These are phyloP conservation scores for Pseudogymnoascus sp. DNA, from an alignment of 2,329 filamentous ascomycete genomes.

Conservation along the genomic window DNA sequence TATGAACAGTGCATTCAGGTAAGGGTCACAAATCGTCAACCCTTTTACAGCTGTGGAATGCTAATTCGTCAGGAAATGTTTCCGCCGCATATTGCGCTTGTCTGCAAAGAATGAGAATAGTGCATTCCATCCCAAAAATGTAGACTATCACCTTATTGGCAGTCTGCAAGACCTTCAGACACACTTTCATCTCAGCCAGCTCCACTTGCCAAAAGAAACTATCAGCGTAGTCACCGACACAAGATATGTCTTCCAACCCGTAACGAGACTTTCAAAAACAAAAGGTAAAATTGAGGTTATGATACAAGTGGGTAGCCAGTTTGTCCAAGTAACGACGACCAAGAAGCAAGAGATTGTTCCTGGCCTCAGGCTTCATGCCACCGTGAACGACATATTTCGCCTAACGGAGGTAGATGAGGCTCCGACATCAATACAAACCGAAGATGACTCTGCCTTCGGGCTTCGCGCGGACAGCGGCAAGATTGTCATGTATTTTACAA, in stretches of 20 bases:
- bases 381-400: slow-evolving; percentile 62
- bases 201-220: slow-evolving; percentile 61
- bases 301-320: slow-evolving; percentile 61
- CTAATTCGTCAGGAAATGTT: slow-evolving; percentile 43
- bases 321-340: slow-evolving; percentile 59
- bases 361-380: slow-evolving; percentile 50
- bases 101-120: slow-evolving; percentile 51
- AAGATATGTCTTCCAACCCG: slow-evolving; percentile 55
- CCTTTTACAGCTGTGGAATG: not conserved
- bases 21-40: slow-evolving; percentile 31
- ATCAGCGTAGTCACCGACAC: slow-evolving; percentile 60
- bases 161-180: slow-evolving; percentile 55
- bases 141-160: slow-evolving; percentile 58
- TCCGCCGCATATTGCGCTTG: slow-evolving; percentile 53
- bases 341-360: slow-evolving; percentile 62
- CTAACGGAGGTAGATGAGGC: slow-evolving; percentile 60
- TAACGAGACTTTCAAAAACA: slow-evolving; percentile 57
- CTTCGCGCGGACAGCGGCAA: slow-evolving; percentile 60
- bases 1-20: slow-evolving; percentile 62
- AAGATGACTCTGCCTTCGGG: slow-evolving; percentile 60
- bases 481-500: slow-evolving; percentile 65
- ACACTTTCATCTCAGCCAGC: slow-evolving; percentile 57
- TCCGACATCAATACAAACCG: slow-evolving; percentile 52
- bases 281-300: slow-evolving; percentile 62
- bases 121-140: slow-evolving; percentile 54